These are phyloP conservation scores for Colletotrichum karsti DNA, from an alignment of 2,329 filamentous ascomycete species.

Conservation along the genomic window DNA sequence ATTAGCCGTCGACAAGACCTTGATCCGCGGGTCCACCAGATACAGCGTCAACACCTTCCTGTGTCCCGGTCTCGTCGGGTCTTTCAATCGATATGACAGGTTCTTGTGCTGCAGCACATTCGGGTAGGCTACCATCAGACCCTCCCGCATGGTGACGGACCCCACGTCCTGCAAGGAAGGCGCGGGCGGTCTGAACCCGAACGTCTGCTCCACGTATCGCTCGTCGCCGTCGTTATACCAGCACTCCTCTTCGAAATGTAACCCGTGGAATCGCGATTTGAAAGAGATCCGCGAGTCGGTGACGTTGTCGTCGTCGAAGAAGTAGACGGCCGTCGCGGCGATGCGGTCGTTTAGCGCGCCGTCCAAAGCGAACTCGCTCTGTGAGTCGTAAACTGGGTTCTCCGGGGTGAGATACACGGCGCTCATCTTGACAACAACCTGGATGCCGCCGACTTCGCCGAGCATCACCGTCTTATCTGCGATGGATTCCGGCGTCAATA, in stretches of 20 bases:
- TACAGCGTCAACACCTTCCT: slow-evolving; percentile 28
- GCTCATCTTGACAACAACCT: neutral
- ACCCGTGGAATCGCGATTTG: neutral
- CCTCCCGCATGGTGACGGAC: slow-evolving; percentile 17
- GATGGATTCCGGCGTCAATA: neutral
- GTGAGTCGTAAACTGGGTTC: neutral
- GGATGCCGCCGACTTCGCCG: neutral
- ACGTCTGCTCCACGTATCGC: neutral
- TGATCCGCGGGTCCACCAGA: slow-evolving; percentile 32
- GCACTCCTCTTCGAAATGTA: neutral
- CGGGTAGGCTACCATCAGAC: slow-evolving; percentile 25
- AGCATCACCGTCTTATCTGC: neutral
- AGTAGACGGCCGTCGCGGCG: slow-evolving; percentile 37
- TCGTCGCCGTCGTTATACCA: neutral
- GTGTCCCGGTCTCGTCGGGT: slow-evolving; percentile 21
- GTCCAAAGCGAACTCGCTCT: neutral
- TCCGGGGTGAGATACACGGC: neutral
- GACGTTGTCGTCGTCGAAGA: slow-evolving; percentile 39
- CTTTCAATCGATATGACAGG: slow-evolving; percentile 24
- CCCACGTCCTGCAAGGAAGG: slow-evolving; percentile 1
- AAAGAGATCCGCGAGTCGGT: slow-evolving; percentile 28
- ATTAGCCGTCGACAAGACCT: slow-evolving; percentile 30
- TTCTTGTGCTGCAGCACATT: slow-evolving; percentile 24
- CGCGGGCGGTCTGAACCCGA: neutral
- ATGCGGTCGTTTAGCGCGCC: slow-evolving; percentile 33